Conservation (phyloP, 2,329 filamentous ascomycete species). For the Harringtonia aguacate region DNA sequence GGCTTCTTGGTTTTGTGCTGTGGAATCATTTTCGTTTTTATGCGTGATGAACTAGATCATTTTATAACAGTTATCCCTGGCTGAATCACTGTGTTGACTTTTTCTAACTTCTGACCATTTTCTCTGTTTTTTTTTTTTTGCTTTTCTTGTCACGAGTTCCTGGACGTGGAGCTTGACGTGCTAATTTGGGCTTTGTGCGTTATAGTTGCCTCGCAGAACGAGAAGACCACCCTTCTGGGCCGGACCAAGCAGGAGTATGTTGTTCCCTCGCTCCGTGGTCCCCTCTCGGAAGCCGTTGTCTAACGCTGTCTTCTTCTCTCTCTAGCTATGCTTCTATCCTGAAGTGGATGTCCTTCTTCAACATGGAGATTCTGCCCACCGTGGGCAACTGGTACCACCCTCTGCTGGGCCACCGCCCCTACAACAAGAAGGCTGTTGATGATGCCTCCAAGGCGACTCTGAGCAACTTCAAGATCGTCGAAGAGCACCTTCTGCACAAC, state of each 20-base stretch:
- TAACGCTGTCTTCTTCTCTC: no score
- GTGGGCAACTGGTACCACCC: constrained; percentile 79
- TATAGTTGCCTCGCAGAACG: constrained; percentile 95
- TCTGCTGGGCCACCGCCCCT: constrained; percentile 67
- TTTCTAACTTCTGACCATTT: constrained; percentile 70
- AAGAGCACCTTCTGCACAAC: constrained; percentile 82
- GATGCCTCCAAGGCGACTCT: constrained; percentile 59
- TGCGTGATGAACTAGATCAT: constrained; percentile 66
- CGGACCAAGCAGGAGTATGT: constrained; percentile 98
- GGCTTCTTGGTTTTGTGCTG: constrained; percentile 14
- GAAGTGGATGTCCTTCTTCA: constrained; percentile 96
- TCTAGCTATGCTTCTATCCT: constrained; percentile 83
- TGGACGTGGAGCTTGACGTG: constrained; percentile 1
- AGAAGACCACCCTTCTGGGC: constrained; percentile 98
- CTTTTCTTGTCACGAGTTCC: constrained; percentile 6
- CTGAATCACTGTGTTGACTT: constrained; percentile 86
- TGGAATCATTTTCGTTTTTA: neutral
- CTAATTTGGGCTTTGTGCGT: constrained; percentile 13
- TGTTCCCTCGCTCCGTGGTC: neutral
- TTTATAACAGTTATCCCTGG: constrained; percentile 96
- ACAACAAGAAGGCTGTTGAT: constrained; percentile 98
- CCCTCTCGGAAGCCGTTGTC: no score
- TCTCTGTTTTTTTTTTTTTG: constrained; percentile 15
- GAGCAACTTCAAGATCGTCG: constrained; percentile 61
- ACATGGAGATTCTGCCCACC: constrained; percentile 67